A percentile compares a stretch with the other conserved stretches of the same genome.
These are phyloP conservation scores for Brassica napus DNA, from an alignment of 345 rosid species.

Conservation along the genomic window Da-Ae NC_063436.1:457001-457500, in stretches of 20 bases:
- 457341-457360: conserved; percentile 69
- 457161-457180: conserved; percentile 60
- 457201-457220: conserved; percentile 64
- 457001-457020: conserved; percentile 91
- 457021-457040: conserved; percentile 92
- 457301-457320: conserved; percentile 58
- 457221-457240: conserved; percentile 27
- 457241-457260: conserved; percentile 1
- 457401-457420: conserved; percentile 51
- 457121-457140: conserved; percentile 3
- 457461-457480: conserved; percentile 65
- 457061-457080: conserved; percentile 50
- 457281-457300: conserved; percentile 80
- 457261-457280: conserved; percentile 12
- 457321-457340: conserved; percentile 78
- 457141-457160: conserved; percentile 66
- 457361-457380: conserved; percentile 88
- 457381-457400: conserved; percentile 99
- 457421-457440: conserved; percentile 22
- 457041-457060: conserved; percentile 92
- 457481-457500: conserved; percentile 96
- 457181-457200: conserved; percentile 97
- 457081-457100: neutral
- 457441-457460: neutral
- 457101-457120: conserved; percentile 1